These are phyloP conservation scores for Colletotrichum tropicicola DNA, from an alignment of 2,329 filamentous ascomycete species.

Conservation along the genomic window DNA sequence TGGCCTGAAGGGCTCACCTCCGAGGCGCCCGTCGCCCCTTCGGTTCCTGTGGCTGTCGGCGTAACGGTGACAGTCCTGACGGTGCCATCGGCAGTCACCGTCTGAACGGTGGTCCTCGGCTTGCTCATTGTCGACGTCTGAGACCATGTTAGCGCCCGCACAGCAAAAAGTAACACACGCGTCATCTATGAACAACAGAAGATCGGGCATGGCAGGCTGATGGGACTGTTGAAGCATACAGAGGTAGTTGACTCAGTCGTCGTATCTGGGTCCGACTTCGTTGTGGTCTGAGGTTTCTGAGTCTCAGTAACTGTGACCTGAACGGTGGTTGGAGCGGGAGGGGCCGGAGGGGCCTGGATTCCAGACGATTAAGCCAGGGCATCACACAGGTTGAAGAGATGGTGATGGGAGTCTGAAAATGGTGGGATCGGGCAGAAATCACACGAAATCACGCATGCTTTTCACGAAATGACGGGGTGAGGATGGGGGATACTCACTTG, in stretches of 20 bases:
- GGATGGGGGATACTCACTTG: constrained; percentile 20
- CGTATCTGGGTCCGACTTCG: constrained; percentile 38
- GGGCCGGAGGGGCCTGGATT: constrained; percentile 36
- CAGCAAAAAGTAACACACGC: neutral
- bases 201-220: constrained; percentile 14
- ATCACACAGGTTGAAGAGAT: constrained; percentile 15
- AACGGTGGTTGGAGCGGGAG: constrained; percentile 32
- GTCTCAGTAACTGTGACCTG: constrained; percentile 35
- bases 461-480: neutral
- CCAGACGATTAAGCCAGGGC: constrained; percentile 32
- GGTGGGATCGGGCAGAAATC: constrained; percentile 13
- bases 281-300: constrained; percentile 46
- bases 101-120: constrained; percentile 47
- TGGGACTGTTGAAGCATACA: constrained; percentile 24
- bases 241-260: constrained; percentile 26
- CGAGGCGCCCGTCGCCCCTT: constrained; percentile 23
- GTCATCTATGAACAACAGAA: constrained; percentile 5
- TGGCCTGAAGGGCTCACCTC: neutral
- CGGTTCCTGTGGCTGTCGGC: constrained; percentile 46
- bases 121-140: constrained; percentile 10
- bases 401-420: neutral
- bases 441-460: constrained; percentile 27
- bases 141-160: neutral
- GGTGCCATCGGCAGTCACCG: constrained; percentile 63
- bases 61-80: constrained; percentile 64